Evolutionary conservation across 2,329 filamentous ascomycete species (phyloP), one percentile per base, ranked within the genome.

Genomic region (Zymoseptoria tritici): DNA sequence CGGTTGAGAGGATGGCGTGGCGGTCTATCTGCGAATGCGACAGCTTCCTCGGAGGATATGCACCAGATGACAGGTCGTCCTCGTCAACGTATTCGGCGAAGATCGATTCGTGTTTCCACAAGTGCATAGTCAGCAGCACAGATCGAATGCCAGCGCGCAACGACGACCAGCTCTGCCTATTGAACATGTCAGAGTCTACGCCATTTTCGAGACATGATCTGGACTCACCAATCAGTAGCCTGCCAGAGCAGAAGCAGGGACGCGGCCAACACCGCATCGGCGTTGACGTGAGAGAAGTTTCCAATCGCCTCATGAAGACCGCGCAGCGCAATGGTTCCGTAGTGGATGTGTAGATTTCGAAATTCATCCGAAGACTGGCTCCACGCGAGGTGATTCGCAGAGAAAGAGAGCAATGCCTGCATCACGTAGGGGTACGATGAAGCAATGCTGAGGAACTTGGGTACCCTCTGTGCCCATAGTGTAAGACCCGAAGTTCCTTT

Each of bases 241-340:
- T 97, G 93, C 92, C 94, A 97, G 46, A 92, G 95, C 55, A 99
- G 82, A 54, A 97, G 83, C 52, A 97, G 85, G 24, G 93, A 97
- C 31, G 92, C 90, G 24, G 92, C 93, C 57, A 99, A 82, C 63
- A 97, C 87, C 51, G 92, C 91, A 76, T 99, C 93, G 1, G 91
- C 93, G 62, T 91, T 96, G 56, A 88, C 85, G 68, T 85, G 86
- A 2, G 89, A 95, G 75, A 97, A 97, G 20, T 83, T 82, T 52
- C 86, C 85, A 67, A 97, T 92, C 26, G 91, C 91, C 70, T 92
- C 88, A 70, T 96, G 91, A 54, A 97, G 79, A 2, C 93, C 93
- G 68, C 89, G 91, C 61, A 97, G 80, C 9, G 94, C 93, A 65
- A 89, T 83, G 24, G 90, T 90, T 59, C 90, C 88, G 74, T 97